These are phyloP conservation scores for Eucalyptus fibrosa DNA, from an alignment of 345 rosid genomes.

Conservation along the genomic window DNA sequence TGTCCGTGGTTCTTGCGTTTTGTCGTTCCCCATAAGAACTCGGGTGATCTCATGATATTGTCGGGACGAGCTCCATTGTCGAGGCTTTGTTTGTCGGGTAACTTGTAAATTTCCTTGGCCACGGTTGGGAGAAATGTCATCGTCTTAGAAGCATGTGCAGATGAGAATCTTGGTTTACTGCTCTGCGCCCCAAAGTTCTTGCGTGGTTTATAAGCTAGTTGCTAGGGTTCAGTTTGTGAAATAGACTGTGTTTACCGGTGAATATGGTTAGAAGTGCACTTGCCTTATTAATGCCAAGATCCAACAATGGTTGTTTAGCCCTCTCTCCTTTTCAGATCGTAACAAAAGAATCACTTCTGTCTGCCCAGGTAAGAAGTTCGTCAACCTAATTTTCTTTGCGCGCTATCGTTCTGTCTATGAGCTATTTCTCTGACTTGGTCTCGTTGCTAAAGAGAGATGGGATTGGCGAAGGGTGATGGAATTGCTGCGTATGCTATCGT, in stretches of 20 bases:
- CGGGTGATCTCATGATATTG: neutral
- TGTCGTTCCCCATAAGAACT: neutral
- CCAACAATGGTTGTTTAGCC: neutral
- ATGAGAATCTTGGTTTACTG: neutral
- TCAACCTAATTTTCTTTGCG: neutral
- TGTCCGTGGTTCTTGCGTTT: neutral
- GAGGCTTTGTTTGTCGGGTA: neutral
- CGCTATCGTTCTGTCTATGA: neutral
- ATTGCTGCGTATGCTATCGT: neutral
- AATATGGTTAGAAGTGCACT: neutral
- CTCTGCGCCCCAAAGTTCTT: neutral
- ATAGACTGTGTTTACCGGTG: neutral
- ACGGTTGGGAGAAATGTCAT: neutral
- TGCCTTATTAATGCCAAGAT: neutral
- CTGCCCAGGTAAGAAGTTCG: neutral
- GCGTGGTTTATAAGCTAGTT: neutral
- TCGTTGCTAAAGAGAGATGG: neutral
- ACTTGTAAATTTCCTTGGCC: neutral
- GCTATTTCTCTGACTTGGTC: neutral
- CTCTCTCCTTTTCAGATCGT: neutral
- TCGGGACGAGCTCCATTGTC: neutral
- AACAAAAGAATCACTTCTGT: neutral
- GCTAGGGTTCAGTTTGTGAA: neutral
- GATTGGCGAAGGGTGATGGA: neutral
- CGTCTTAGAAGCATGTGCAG: neutral